phyloP scores from a whole-genome alignment of 805 yeast species.

The Pichia membranifaciens region DNA sequence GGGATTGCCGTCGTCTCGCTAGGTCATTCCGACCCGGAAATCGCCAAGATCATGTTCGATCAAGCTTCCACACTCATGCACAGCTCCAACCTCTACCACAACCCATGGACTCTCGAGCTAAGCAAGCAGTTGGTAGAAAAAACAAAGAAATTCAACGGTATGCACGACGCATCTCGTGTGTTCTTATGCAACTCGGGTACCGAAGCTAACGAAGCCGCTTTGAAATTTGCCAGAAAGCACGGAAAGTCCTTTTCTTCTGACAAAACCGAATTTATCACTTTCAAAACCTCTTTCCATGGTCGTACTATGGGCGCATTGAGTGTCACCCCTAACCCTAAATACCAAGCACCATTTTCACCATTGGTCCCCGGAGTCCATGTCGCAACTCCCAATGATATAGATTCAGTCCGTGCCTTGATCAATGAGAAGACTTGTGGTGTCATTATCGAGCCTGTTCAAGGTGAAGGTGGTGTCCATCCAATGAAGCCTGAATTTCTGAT shows the following conservation, averaged over 20 bases:
- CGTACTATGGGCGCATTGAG: conserved; percentile 90
- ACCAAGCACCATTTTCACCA: conserved; percentile 87
- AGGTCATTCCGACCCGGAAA: conserved; percentile 78
- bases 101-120: conserved; percentile 76
- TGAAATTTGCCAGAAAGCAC: conserved; percentile 67
- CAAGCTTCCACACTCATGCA: conserved; percentile 76
- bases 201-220: conserved; percentile 40
- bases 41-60: conserved; percentile 62
- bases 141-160: conserved; percentile 71
- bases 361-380: conserved; percentile 82
- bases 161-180: conserved; percentile 73
- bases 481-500: conserved; percentile 58
- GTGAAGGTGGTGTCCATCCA: conserved; percentile 91
- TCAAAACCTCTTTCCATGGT: conserved; percentile 89
- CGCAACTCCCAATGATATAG: conserved; percentile 57
- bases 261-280: conserved; percentile 79
- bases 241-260: conserved; percentile 51
- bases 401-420: conserved; percentile 50
- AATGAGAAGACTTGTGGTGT: conserved; percentile 77
- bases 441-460: conserved; percentile 95
- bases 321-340: conserved; percentile 89
- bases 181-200: conserved; percentile 53
- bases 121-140: conserved; percentile 63
- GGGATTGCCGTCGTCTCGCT: conserved; percentile 97
- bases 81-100: conserved; percentile 79